Base-by-base conservation (phyloP, 768 basidiomycete species). In the Glaciozyma martinii region DNA sequence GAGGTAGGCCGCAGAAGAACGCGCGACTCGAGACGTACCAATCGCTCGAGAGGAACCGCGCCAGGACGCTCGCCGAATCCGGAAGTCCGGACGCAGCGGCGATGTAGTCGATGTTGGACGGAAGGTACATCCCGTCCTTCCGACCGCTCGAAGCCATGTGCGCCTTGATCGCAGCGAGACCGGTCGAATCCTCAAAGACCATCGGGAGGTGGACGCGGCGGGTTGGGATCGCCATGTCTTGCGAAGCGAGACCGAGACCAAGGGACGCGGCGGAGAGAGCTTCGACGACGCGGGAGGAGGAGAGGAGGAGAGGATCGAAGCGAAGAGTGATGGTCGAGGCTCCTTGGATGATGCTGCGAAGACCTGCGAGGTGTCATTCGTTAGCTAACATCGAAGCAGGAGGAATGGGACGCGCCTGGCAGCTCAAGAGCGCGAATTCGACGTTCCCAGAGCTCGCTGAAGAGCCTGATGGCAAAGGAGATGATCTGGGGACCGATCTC, bases 101-200 rank as follows among this genome's bases (percentile, higher is more conserved):
- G 2, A 87, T 79, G 70, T 86, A 86, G 46, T 85, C 82, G 43
- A 86, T 76, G 68, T 88, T 87, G 72, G 82, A 84, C 0, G 85
- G 86, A 0, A 88, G 76, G 74, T 87, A 88, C 1, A 82, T 83
- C 0, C 85, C 85, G 57, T 80, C 80, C 55, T 80, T 78, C 15
- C 86, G 77, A 1, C 53, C 59, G 0, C 78, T 81, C 0, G 81
- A 80, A 10, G 74, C 76, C 81, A 82, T 84, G 73, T 88, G 86
- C 27, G 81, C 78, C 52, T 80, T 73, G 32, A 86, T 76, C 6
- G 85, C 84, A 16, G 82, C 82, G 13, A 77, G 77, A 64, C 74
- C 81, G 81, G 84, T 83, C 8, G 77, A 78, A 70, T 87, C 86
- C 66, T 86, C 80, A 33, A 86, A 78, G 2, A 81, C 81, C 33